Evolutionary conservation across 306 rosid genomes (phyloP), one percentile per base, ranked within the genome.

Genomic region (Cucurbita maxima): DNA sequence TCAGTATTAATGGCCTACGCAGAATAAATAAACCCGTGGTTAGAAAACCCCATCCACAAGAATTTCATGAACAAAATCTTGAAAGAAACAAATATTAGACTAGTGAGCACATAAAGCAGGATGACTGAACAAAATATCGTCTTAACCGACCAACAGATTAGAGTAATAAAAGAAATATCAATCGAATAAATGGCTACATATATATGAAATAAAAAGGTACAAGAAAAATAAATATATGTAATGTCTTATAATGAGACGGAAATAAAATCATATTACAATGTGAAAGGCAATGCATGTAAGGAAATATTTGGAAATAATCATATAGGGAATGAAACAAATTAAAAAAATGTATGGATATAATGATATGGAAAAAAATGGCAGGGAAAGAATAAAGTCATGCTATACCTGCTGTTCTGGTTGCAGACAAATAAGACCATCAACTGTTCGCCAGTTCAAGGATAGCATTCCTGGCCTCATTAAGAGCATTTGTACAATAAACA

Each of bases 401-500:
- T 19, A 18, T 66, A 66, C 72, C 72, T 66, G 37, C 72, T 2
- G 5, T 13, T 22, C 40, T 14, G 41, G 13, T 68, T 3, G 72
- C 73, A 48, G 14, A 22, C 22, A 22, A 22, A 69, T 30, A 30
- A 69, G 58, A 25, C 38, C 13, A 71, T 85, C 73, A 81, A 69
- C 81, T 57, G 41, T 57, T 74, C 58, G 75, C 25, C 63, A 86
- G 82, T 77, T 85, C 82, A 71, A 80, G 86, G 72, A 85, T 64
- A 71, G 84, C 63, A 72, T 81, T 82, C 76, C 88, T 94, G 9
- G 89, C 94, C 61, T 85, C 92, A 6, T 76, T 52, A 37, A 81
- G 86, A 54, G 79, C 61, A 73, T 72, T 66, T 5, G 82, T 63
- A 78, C 71, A 45, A 70, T 77, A 75, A 72, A 90, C 87, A 73